A percentile compares a stretch with the other conserved stretches of the same genome.
Conservation (phyloP, 2,329 filamentous ascomycete genomes). For the Nemania diffusa region DNA sequence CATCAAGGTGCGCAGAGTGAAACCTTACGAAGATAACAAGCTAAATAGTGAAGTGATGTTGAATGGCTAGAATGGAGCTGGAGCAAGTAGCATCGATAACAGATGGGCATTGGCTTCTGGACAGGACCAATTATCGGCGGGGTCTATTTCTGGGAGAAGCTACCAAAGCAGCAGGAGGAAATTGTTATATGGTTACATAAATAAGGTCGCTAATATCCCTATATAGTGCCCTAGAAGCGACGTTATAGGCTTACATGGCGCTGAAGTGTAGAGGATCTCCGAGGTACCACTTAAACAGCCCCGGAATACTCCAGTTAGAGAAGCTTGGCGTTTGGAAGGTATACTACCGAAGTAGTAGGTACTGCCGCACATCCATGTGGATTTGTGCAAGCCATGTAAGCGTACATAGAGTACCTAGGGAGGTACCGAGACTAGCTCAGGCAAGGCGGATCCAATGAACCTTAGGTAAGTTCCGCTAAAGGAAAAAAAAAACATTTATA, state of each 20-base stretch:
- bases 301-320: not conserved
- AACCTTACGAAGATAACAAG: not conserved
- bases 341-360: not conserved
- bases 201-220: not conserved
- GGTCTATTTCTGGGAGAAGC: conserved; percentile 1
- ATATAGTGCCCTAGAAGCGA: not conserved
- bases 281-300: conserved; percentile 32
- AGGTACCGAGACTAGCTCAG: too few relatives aligned
- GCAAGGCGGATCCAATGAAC: too few relatives aligned
- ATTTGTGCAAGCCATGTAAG: not conserved
- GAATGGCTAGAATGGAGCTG: not conserved
- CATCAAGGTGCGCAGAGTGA: not conserved
- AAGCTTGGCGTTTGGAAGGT: conserved; percentile 8
- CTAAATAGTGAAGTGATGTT: conserved; percentile 2
- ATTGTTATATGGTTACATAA: conserved; percentile 24
- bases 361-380: conserved; percentile 3
- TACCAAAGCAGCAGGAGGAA: conserved; percentile 1
- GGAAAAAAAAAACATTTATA: too few relatives aligned
- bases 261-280: not conserved
- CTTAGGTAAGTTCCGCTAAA: too few relatives aligned
- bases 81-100: not conserved
- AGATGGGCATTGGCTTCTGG: conserved; percentile 7
- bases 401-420: too few relatives aligned
- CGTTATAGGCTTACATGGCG: not conserved
- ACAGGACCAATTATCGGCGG: conserved; percentile 25